Evolutionary conservation across 331 rosid genomes (phyloP).

Genomic region (Rosa hybrid): DNA sequence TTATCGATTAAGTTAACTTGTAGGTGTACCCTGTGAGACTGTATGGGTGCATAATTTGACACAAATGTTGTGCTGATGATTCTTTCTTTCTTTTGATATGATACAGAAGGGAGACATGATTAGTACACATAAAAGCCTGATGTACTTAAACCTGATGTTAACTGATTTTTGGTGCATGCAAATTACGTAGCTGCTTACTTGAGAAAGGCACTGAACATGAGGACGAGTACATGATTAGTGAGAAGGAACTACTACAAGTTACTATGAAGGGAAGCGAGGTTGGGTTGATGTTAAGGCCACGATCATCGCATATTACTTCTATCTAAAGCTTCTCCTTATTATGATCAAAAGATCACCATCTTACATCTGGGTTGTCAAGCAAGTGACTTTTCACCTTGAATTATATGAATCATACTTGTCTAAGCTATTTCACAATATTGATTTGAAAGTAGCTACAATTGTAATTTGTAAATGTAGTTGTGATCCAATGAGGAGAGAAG

Average conservation of each 20-base stretch:
- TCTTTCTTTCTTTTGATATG: slow-evolving; percentile 55
- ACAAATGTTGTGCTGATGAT: slow-evolving; percentile 19
- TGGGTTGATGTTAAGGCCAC: slow-evolving; percentile 53
- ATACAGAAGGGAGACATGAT: slow-evolving; percentile 90
- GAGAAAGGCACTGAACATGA: slow-evolving; percentile 99
- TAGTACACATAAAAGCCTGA: slow-evolving; percentile 6
- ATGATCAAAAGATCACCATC: no score
- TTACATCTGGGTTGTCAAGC: no score
- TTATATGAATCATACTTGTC: slow-evolving; percentile 3
- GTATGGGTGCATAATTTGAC: slow-evolving; percentile 8
- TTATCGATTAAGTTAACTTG: neutral
- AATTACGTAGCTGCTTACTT: slow-evolving; percentile 88
- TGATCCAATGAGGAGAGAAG: neutral
- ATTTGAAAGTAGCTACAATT: neutral
- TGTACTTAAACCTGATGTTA: slow-evolving; percentile 1
- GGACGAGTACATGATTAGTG: slow-evolving; percentile 98
- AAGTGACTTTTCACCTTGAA: slow-evolving; percentile 12
- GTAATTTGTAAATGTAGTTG: slow-evolving; percentile 4
- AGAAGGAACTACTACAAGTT: slow-evolving; percentile 86
- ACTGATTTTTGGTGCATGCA: slow-evolving; percentile 12
- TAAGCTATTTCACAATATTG: neutral
- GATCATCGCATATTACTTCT: slow-evolving; percentile 23
- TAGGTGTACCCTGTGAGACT: slow-evolving; percentile 9
- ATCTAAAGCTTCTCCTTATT: slow-evolving; percentile 31
- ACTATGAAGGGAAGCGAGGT: slow-evolving; percentile 87